Conservation (phyloP, 345 rosid genomes). For the Eucalyptus microcorys region DNA sequence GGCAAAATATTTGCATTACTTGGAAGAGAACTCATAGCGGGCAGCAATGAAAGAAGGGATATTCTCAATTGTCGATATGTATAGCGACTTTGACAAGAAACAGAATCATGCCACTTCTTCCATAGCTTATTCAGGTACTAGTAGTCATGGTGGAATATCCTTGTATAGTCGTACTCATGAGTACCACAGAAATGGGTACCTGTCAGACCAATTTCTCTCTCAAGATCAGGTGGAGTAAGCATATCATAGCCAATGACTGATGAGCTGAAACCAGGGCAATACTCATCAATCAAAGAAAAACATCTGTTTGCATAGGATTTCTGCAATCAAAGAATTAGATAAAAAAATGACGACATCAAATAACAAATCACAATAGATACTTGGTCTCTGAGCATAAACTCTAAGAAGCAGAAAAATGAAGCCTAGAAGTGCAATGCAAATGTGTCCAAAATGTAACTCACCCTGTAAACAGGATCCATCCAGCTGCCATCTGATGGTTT, state of each 20-base stretch:
- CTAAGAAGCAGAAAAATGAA: neutral
- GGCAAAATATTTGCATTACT: neutral
- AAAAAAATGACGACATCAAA: neutral
- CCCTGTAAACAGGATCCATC: slow-evolving; percentile 62
- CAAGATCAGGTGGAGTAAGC: slow-evolving; percentile 86
- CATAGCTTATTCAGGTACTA: neutral
- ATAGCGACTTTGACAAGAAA: neutral
- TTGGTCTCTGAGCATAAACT: neutral
- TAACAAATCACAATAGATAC: neutral
- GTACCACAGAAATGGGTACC: slow-evolving; percentile 14
- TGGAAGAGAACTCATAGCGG: neutral
- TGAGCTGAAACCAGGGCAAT: slow-evolving; percentile 65
- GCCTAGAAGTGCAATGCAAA: neutral
- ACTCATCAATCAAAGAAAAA: slow-evolving; percentile 49
- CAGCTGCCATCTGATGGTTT: slow-evolving; percentile 78
- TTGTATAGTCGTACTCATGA: neutral
- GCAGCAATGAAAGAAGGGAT: neutral
- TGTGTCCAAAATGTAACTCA: slow-evolving; percentile 17
- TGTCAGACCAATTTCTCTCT: slow-evolving; percentile 74
- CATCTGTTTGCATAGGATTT: slow-evolving; percentile 51
- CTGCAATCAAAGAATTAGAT: slow-evolving; percentile 3
- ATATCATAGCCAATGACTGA: slow-evolving; percentile 66
- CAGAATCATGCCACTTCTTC: neutral
- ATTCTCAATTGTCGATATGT: neutral
- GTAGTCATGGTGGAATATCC: neutral